Evolutionary conservation across 2,329 filamentous ascomycete genomes (phyloP).

Genomic region (Colletotrichum somersetense): DNA sequence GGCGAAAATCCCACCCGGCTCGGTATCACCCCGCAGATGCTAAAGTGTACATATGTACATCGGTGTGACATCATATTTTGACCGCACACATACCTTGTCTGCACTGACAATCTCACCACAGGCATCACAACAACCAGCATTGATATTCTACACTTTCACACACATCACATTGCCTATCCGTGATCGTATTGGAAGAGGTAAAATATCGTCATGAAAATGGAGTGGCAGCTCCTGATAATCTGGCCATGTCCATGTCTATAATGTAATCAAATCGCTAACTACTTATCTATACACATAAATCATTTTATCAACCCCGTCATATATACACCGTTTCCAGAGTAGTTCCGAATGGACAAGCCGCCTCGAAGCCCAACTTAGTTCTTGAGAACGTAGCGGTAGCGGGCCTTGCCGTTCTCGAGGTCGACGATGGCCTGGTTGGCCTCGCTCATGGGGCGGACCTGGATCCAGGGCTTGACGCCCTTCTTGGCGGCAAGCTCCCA

Average conservation of each 20-base stretch:
- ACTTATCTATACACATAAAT: constrained; percentile 29
- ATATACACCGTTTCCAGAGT: constrained; percentile 13
- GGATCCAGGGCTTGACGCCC: constrained; percentile 68
- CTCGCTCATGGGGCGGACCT: constrained; percentile 66
- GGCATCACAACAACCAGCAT: not conserved
- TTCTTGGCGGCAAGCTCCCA: constrained; percentile 68
- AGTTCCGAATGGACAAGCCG: not conserved
- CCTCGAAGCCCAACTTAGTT: constrained; percentile 49
- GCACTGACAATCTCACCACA: not conserved
- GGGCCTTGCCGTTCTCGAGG: constrained; percentile 65
- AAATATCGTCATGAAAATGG: not conserved
- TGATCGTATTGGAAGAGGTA: not conserved
- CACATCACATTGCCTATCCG: not conserved
- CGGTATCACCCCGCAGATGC: constrained; percentile 1
- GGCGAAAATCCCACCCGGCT: not conserved
- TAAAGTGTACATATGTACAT: constrained; percentile 1
- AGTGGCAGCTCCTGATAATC: constrained; percentile 16
- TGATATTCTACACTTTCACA: not conserved
- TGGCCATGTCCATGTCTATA: constrained; percentile 31
- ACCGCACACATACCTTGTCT: not conserved
- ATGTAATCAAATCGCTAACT: constrained; percentile 39
- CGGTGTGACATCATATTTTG: constrained; percentile 25
- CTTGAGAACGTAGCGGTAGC: constrained; percentile 61
- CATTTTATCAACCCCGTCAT: constrained; percentile 35
- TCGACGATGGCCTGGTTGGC: constrained; percentile 68